Percentiles rank a stretch among this genome's conserved stretches.
Conservation (phyloP, 495 filamentous ascomycete species). For the Podospora australis region DNA sequence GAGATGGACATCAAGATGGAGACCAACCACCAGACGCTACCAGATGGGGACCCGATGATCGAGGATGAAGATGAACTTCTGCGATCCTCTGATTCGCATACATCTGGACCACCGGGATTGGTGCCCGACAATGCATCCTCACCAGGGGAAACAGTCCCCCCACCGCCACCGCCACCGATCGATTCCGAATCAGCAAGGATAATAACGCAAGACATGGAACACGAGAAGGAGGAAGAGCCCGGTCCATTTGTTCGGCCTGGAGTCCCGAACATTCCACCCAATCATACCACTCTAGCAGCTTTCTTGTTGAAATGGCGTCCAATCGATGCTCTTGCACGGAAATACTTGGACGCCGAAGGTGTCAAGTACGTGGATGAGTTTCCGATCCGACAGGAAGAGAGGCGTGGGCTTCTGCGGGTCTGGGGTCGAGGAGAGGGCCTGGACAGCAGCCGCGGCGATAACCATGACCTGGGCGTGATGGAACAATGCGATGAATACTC, state of each 20-base stretch:
- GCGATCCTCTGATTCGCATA: no score
- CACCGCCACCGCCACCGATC: constrained; percentile 10
- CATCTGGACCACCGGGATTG: no score
- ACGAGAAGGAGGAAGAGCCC: constrained; percentile 38
- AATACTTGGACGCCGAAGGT: constrained; percentile 35
- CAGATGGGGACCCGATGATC: constrained; percentile 9
- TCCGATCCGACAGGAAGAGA: constrained; percentile 65
- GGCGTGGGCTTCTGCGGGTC: constrained; percentile 65
- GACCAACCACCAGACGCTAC: constrained; percentile 20
- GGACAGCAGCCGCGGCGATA: constrained; percentile 35
- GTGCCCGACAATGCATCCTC: no score
- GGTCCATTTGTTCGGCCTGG: constrained; percentile 43
- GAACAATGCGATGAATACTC: constrained; percentile 34
- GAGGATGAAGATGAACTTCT: no score
- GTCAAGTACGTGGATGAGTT: constrained; percentile 59
- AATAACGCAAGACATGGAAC: constrained; percentile 32
- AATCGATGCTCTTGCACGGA: constrained; percentile 50
- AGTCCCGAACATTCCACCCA: constrained; percentile 61
- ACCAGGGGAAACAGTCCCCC: constrained; percentile 7
- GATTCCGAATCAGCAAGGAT: constrained; percentile 23
- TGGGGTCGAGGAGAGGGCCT: constrained; percentile 74
- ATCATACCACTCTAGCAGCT: constrained; percentile 78
- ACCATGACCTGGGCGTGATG: constrained; percentile 25
- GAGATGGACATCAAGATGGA: constrained; percentile 16
- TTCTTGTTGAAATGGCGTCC: constrained; percentile 66